phyloP scores from a whole-genome alignment of 2,329 filamentous ascomycete genomes.

The Diaporthe capsici region DNA sequence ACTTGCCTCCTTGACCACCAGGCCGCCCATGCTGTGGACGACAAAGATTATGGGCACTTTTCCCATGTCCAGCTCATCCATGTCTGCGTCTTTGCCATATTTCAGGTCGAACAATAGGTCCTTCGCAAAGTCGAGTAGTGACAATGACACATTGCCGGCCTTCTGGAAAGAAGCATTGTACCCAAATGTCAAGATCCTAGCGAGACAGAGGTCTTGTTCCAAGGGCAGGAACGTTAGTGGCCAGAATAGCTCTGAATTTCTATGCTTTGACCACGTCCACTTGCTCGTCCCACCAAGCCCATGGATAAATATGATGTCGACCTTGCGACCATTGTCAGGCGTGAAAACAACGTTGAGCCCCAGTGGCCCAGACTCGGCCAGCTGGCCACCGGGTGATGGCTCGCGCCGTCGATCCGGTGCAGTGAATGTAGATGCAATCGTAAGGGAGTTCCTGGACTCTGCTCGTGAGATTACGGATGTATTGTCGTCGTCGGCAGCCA shows the following conservation, averaged over 20 bases:
- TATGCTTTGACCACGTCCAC: constrained; percentile 26
- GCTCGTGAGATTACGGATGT: not conserved
- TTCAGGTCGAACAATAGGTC: constrained; percentile 25
- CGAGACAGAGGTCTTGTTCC: constrained; percentile 8
- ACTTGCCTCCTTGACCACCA: constrained; percentile 16
- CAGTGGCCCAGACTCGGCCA: constrained; percentile 4
- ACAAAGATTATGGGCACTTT: constrained; percentile 31
- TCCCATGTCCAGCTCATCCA: constrained; percentile 25
- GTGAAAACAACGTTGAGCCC: constrained; percentile 20
- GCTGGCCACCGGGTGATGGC: not conserved
- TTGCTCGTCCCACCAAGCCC: constrained; percentile 20
- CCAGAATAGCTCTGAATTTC: constrained; percentile 21
- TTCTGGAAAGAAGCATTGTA: constrained; percentile 22
- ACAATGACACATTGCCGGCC: constrained; percentile 2
- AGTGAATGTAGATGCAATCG: not conserved
- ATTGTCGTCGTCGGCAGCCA: not conserved
- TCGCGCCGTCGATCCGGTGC: not conserved
- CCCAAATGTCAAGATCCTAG: constrained; percentile 14
- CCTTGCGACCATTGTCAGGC: constrained; percentile 16
- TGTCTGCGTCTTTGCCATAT: constrained; percentile 15
- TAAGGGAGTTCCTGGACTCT: not conserved
- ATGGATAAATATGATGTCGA: constrained; percentile 29
- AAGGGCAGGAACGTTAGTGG: not conserved
- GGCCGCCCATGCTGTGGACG: constrained; percentile 34
- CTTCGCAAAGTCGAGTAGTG: constrained; percentile 18